Evolutionary conservation across 148 eudicot species (phyloP), one percentile per base, ranked within the genome.

Genomic region (Rhododendron henanense): DNA sequence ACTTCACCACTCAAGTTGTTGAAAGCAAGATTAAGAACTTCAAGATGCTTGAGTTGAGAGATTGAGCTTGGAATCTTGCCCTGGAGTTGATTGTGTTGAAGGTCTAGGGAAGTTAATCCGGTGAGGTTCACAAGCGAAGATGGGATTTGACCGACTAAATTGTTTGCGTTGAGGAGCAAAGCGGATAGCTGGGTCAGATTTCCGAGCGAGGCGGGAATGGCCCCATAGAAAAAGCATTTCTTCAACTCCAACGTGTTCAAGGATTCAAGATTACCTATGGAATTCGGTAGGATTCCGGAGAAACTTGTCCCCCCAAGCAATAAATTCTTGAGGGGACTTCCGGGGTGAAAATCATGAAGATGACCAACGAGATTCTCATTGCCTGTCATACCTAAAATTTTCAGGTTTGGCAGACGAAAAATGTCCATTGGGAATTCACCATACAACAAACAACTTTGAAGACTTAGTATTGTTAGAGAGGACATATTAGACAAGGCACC

Each of bases 271-370:
- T 85, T 85, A 2, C 90, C 90, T 25, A 90, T 86, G 37, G 90
- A 90, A 85, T 86, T 41, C 0, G 92, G 90, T 14, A 91, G 6
- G n/a, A 59, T 75, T 53, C 90, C 90, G 0, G 84, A 51, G 15
- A 51, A 51, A 51, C 55, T 51, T 51, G 91, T 91, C 5, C 11
- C 3, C 3, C 19, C 1, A 14, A 91, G 83, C 3, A 21, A 19
- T 10, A 91, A 10, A 6, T 0, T 3, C 73, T 37, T 33, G 10
- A 90, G 87, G 23, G 85, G 69, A 74, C 37, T 83, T 0, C 33
- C 50, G 6, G 0, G 28, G 25, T 3, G 86, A 85, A 92, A 92
- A 69, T 90, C 89, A 57, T 91, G 92, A 55, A 91, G 77, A 28
- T 25, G 6, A 7, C 91, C 91, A 11, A 1, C 35, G 3, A 90